Base-by-base conservation (phyloP, 345 rosid species). In the Carallia brachiata region DNA sequence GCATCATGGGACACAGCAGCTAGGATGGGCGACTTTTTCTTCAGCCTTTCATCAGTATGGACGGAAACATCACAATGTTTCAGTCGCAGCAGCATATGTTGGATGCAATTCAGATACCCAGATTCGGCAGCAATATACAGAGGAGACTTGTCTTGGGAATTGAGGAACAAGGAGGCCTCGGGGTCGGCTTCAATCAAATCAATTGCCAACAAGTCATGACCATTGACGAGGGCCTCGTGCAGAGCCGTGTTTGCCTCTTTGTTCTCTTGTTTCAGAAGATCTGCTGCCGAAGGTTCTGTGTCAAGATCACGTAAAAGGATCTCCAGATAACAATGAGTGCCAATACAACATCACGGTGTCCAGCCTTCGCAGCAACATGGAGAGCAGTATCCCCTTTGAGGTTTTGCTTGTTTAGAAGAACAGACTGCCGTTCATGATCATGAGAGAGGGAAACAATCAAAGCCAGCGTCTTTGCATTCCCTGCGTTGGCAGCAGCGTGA, bases 331-430 rank as follows among this genome's bases (percentile, higher is more conserved):
- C 55, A 17, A 15, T 52, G 5, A 52, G n/a, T 52, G 5, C n/a
- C 16, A 13, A 52, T 17, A 4, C 55, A 17, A 52, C 55, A 52
- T 4, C n/a, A 19, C 10, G 17, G 17, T 13, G 32, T 53, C 19
- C 50, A 19, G 16, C 48, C n/a, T 48, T 67, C 23, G 61, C 61
- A 36, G 61, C 61, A 37, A 36, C 7, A 23, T 69, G 72, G 9
- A 69, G 72, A 27, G 72, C 57, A 59, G 72, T 69, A 30, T 69
- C 57, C 9, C 65, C 65, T 18, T 28, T 31, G 17, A 12, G 0
- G n/a, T 69, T 44, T 34, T 6, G 5, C 40, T 5, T 28, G 15
- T 4, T 30, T 15, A 69, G 47, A 23, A 23, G 23, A 2, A 59
- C 0, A 8, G 70, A 62, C 23, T 19, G 37, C 9, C 23, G 23